These are phyloP conservation scores for Kalmusia sp. DNA, from an alignment of 2,329 filamentous ascomycete species.

Conservation along the genomic window DNA sequence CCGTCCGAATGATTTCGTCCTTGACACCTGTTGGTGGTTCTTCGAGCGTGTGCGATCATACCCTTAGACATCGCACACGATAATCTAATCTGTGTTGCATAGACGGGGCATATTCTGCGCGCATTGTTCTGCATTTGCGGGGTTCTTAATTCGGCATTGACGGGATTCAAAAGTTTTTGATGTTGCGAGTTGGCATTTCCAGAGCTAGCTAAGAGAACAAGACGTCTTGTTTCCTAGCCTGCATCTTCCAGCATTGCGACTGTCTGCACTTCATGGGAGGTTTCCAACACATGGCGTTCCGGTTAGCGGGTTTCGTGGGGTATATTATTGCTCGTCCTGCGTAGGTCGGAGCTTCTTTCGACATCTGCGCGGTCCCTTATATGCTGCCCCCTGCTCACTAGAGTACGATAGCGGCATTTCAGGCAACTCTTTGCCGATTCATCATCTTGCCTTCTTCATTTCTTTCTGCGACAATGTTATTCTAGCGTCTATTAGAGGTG, in stretches of 20 bases:
- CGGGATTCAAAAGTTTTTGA: conserved; percentile 32
- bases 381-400: background rate
- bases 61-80: conserved; percentile 45
- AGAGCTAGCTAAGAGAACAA: conserved; percentile 21
- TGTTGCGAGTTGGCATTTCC: conserved; percentile 20
- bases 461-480: conserved; percentile 20
- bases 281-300: conserved; percentile 13
- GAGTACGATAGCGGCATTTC: conserved; percentile 2
- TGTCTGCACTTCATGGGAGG: conserved; percentile 11
- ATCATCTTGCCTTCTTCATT: conserved; percentile 6
- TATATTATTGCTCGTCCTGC: conserved; percentile 4
- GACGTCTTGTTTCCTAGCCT: conserved; percentile 10
- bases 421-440: conserved; percentile 6
- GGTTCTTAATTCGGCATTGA: conserved; percentile 30
- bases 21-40: conserved; percentile 28
- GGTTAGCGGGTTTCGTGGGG: conserved; percentile 8
- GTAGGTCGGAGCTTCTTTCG: conserved; percentile 1
- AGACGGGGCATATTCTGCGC: conserved; percentile 49
- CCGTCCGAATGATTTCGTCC: conserved; percentile 47
- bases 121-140: conserved; percentile 49
- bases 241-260: conserved; percentile 12
- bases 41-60: conserved; percentile 43
- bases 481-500: conserved; percentile 11
- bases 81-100: conserved; percentile 52
- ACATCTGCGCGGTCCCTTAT: background rate